phyloP scores from a whole-genome alignment of 2,329 filamentous ascomycete genomes.

The Colletotrichum sp. region DNA sequence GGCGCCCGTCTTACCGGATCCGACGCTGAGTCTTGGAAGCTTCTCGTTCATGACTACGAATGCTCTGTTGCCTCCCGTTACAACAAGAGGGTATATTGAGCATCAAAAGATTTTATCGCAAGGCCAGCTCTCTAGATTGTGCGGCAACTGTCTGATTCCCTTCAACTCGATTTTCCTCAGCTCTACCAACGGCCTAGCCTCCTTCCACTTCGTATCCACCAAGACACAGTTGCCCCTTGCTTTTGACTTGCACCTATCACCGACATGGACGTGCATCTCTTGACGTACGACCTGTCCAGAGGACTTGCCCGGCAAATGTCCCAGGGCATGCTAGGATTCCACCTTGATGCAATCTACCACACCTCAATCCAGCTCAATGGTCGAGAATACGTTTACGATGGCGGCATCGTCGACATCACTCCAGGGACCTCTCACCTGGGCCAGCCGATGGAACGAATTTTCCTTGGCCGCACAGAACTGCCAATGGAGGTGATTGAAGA shows the following conservation, averaged over 20 bases:
- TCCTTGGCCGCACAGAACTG: conserved; percentile 78
- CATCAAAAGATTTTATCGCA: background rate
- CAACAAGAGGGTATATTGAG: background rate
- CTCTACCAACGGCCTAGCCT: background rate
- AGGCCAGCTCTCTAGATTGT: background rate
- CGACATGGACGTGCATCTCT: conserved; percentile 75
- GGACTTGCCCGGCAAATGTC: conserved; percentile 63
- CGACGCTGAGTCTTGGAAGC: conserved; percentile 5
- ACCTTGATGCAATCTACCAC: conserved; percentile 93
- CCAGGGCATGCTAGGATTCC: conserved; percentile 55
- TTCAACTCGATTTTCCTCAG: background rate
- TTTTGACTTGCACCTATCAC: background rate
- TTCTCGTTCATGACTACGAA: conserved; percentile 16
- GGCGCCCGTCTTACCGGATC: background rate
- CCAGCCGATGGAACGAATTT: conserved; percentile 75
- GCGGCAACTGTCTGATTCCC: background rate
- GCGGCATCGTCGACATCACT: conserved; percentile 80
- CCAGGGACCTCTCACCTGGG: conserved; percentile 90
- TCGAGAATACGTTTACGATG: conserved; percentile 91
- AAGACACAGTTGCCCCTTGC: background rate
- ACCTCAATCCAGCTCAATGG: conserved; percentile 85
- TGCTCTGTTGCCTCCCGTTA: conserved; percentile 7
- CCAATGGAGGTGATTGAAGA: conserved; percentile 84
- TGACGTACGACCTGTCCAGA: conserved; percentile 80
- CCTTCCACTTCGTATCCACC: background rate